Evolutionary conservation across 108 stramenopile genomes (phyloP).

Genomic region (Fragilaria radians): DNA sequence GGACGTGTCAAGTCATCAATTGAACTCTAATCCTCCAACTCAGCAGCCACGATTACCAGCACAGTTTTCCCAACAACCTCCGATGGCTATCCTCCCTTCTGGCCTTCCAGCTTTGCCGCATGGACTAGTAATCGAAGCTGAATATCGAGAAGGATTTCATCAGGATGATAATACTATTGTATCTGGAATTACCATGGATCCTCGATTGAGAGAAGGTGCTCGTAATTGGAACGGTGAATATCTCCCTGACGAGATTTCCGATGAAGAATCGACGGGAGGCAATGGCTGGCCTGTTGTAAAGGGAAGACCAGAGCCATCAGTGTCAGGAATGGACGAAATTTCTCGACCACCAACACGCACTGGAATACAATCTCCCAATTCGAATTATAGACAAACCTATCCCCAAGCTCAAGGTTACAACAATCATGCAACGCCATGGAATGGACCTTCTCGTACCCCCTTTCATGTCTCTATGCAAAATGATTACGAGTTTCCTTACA

Average conservation of each 20-base stretch:
- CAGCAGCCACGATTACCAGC: not conserved
- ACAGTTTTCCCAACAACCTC: not conserved
- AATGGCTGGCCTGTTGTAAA: not conserved
- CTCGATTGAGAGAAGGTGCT: conserved; percentile 16
- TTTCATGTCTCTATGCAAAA: no score
- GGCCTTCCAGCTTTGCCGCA: not conserved
- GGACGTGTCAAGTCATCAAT: no score
- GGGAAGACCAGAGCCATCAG: conserved; percentile 13
- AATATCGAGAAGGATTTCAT: not conserved
- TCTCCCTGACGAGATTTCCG: not conserved
- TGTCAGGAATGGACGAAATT: not conserved
- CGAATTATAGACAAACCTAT: not conserved
- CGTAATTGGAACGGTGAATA: conserved; percentile 13
- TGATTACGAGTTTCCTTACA: no score
- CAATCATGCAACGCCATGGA: not conserved
- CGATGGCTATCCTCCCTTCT: not conserved
- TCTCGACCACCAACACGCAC: not conserved
- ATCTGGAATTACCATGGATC: conserved; percentile 28
- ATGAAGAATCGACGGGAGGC: conserved; percentile 1
- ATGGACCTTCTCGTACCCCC: no score
- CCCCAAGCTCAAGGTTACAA: not conserved
- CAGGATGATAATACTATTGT: conserved; percentile 22
- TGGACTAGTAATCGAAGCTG: not conserved
- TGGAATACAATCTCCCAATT: not conserved
- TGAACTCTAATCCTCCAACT: not conserved